A percentile compares a stretch with the other conserved stretches of the same genome.
These are phyloP conservation scores for Hirsutella rhossiliensis DNA, from an alignment of 2,329 filamentous ascomycete species.

Conservation along the genomic window DNA sequence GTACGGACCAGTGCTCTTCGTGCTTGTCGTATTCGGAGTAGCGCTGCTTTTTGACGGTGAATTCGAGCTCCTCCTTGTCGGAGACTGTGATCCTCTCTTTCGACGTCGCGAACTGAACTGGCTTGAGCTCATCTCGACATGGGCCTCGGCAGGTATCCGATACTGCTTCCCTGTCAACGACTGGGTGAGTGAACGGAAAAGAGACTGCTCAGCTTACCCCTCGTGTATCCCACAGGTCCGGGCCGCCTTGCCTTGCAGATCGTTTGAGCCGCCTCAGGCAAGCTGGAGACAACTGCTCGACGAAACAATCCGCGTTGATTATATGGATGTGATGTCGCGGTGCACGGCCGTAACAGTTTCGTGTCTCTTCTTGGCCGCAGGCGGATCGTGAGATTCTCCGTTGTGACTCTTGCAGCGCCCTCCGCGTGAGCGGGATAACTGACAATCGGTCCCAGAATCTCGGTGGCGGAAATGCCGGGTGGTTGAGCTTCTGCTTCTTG, in stretches of 20 bases:
- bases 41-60: too few relatives aligned
- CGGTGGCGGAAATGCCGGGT: constrained; percentile 1
- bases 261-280: neutral
- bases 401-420: neutral
- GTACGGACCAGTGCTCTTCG: constrained; percentile 9
- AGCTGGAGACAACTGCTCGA: neutral
- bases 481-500: constrained; percentile 1
- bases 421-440: constrained; percentile 1
- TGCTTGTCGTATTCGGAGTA: constrained; percentile 4
- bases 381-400: neutral
- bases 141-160: neutral
- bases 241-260: neutral
- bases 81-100: neutral
- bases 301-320: too few relatives aligned
- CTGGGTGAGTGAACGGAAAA: neutral
- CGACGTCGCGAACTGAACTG: too few relatives aligned
- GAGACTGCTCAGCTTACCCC: neutral
- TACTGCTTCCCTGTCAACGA: neutral
- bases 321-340: too few relatives aligned
- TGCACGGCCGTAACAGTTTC: neutral
- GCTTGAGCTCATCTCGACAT: neutral
- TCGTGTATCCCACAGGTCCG: neutral
- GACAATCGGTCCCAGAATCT: constrained; percentile 3
- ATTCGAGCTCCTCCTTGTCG: too few relatives aligned
- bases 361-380: neutral